Base-by-base conservation (phyloP, 768 basidiomycete genomes). In the Boletus sensibilis region DNA sequence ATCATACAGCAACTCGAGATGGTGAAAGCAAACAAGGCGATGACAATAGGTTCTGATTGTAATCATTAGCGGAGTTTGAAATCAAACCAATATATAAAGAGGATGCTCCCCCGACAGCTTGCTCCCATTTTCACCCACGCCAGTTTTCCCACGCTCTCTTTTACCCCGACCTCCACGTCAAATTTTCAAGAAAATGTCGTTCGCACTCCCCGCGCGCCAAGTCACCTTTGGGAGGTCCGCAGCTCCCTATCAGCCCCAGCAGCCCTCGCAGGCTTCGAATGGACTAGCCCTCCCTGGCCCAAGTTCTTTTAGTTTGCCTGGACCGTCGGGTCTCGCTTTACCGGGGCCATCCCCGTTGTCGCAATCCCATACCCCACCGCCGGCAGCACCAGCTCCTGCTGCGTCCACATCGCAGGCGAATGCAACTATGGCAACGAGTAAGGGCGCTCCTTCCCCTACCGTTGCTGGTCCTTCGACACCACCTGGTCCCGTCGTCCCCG, bases 171-270 rank as follows among this genome's bases (percentile, higher is more conserved):
- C 42, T 40, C 57, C 52, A 63, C 59, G 18, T 63, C 37, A 50
- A 38, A 44, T 53, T 58, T 64, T 53, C 2, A 29, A 39, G 20
- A 50, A 45, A 29, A 80, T 81, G 79, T 81, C 80, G 45, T 87
- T 86, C 66, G 84, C 86, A 34, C 79, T 91, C 52, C 88, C 88
- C 59, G 82, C 89, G 58, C 88, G 89, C 65, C 89, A 87, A 65
- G 82, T 91, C 62, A 90, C 83, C 51, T 89, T 91, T 66, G 87
- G 85, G 53, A 83, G 89, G 56, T 75, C 87, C 49, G 83, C 80
- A 59, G 77, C 74, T 46, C 67, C 77, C 10, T 71, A 74, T 34
- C 74, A 78, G 43, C 75, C 76, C 9, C 80, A 75, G 59, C 77
- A 76, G 44, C 57, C 74, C 11, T 65, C 75, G 12, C 72, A 79